These are phyloP conservation scores for Acorus gramineus DNA, from an alignment of 106 monocot genomes.

Conservation along the genomic window DNA sequence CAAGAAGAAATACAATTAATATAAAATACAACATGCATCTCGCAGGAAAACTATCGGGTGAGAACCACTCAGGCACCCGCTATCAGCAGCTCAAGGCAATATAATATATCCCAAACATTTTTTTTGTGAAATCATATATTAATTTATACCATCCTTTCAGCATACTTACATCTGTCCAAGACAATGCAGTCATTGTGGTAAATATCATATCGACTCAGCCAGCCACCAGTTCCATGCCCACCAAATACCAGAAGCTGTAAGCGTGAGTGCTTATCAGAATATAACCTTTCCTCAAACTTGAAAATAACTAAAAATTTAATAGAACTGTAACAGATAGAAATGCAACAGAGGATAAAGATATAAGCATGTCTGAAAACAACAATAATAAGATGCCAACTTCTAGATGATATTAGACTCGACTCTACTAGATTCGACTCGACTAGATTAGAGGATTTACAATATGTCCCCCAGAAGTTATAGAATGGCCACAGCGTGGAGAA, in stretches of 20 bases:
- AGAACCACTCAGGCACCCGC: too few species aligned
- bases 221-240: slow-evolving; percentile 96
- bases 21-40: too few species aligned
- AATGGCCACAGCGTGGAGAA: slow-evolving; percentile 84
- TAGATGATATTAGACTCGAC: neutral
- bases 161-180: slow-evolving; percentile 70
- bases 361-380: neutral
- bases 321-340: neutral
- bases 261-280: neutral
- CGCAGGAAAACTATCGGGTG: too few species aligned
- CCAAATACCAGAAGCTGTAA: slow-evolving; percentile 92
- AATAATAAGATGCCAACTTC: neutral
- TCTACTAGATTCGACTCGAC: neutral
- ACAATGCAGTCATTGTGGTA: slow-evolving; percentile 91
- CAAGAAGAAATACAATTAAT: too few species aligned
- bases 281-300: too few species aligned
- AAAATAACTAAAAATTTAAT: neutral
- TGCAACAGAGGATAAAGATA: neutral
- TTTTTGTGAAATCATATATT: too few species aligned
- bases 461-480: slow-evolving; percentile 91
- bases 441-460: slow-evolving; percentile 43
- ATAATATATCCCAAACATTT: too few species aligned
- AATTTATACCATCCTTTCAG: too few species aligned
- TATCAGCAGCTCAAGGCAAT: too few species aligned
- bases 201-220: slow-evolving; percentile 95